phyloP scores from a whole-genome alignment of 768 basidiomycete species.

The Holtermannia corniformis region DNA sequence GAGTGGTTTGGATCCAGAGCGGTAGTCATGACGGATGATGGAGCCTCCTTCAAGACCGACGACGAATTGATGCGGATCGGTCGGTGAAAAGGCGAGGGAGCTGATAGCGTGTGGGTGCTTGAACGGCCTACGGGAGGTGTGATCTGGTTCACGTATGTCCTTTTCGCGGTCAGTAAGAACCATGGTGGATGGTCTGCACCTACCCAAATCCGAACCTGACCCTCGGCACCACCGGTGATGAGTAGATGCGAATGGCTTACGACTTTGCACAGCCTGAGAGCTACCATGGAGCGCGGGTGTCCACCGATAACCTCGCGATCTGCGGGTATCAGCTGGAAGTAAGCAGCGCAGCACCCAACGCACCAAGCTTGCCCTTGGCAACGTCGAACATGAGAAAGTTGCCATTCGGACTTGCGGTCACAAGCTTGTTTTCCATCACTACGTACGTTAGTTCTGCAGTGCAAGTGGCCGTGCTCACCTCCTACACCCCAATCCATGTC shows the following conservation, averaged over 20 bases:
- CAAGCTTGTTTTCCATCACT: constrained; percentile 34
- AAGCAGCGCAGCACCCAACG: constrained; percentile 4
- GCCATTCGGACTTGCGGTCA: constrained; percentile 33
- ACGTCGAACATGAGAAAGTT: constrained; percentile 38
- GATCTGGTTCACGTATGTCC: constrained; percentile 32
- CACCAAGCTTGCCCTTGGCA: constrained; percentile 29
- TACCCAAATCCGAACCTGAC: constrained; percentile 34
- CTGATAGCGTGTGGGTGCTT: constrained; percentile 30
- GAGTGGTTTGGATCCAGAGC: constrained; percentile 14
- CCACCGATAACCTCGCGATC: constrained; percentile 28
- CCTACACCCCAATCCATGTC: constrained; percentile 38
- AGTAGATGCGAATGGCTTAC: constrained; percentile 25
- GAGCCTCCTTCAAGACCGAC: constrained; percentile 34
- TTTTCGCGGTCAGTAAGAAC: not conserved
- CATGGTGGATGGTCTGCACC: constrained; percentile 2
- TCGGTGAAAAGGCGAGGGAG: constrained; percentile 30
- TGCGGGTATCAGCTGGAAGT: too few relatives aligned
- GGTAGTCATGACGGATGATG: constrained; percentile 36
- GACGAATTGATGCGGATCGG: constrained; percentile 24
- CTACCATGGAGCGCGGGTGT: constrained; percentile 32
- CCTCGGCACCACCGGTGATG: constrained; percentile 36
- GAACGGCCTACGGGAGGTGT: constrained; percentile 19
- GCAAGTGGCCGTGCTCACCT: constrained; percentile 13
- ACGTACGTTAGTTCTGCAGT: not conserved
- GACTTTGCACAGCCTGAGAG: constrained; percentile 22